phyloP scores from a whole-genome alignment of 1,284 basidiomycete genomes.

The Hortiboletus rubellus region DNA sequence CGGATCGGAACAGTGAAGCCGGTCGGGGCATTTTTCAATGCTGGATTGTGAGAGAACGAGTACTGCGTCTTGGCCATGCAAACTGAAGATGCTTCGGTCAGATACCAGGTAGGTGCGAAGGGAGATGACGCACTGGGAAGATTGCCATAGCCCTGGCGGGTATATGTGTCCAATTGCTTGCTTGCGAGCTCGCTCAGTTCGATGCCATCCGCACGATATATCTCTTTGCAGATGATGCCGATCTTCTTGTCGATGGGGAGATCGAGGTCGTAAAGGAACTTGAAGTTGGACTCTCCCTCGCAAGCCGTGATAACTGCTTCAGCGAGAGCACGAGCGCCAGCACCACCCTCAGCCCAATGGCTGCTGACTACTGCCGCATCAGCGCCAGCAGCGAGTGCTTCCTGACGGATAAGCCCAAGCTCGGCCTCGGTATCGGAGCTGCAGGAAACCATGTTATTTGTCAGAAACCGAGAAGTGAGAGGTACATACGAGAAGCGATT shows the following conservation, averaged over 20 bases:
- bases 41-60: conserved; percentile 94
- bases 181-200: conserved; percentile 80
- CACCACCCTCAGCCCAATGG: conserved; percentile 95
- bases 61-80: conserved; percentile 99
- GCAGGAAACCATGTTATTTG: conserved; percentile 7
- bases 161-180: conserved; percentile 90
- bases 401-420: conserved; percentile 80
- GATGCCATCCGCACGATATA: conserved; percentile 91
- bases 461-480: background rate
- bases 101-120: conserved; percentile 3
- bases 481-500: conserved; percentile 88
- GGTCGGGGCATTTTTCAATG: conserved; percentile 85
- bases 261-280: conserved; percentile 88
- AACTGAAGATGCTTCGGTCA: conserved; percentile 44
- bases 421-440: conserved; percentile 93
- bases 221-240: conserved; percentile 80
- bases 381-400: conserved; percentile 84
- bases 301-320: conserved; percentile 85
- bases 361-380: conserved; percentile 95
- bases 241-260: conserved; percentile 89
- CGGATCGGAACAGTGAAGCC: conserved; percentile 95
- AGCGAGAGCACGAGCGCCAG: conserved; percentile 84
- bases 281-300: conserved; percentile 82
- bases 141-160: conserved; percentile 81
- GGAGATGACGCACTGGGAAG: conserved; percentile 67